These are phyloP conservation scores for Acacia melanoxylon DNA, from an alignment of 306 rosid genomes.

Conservation along the genomic window DNA sequence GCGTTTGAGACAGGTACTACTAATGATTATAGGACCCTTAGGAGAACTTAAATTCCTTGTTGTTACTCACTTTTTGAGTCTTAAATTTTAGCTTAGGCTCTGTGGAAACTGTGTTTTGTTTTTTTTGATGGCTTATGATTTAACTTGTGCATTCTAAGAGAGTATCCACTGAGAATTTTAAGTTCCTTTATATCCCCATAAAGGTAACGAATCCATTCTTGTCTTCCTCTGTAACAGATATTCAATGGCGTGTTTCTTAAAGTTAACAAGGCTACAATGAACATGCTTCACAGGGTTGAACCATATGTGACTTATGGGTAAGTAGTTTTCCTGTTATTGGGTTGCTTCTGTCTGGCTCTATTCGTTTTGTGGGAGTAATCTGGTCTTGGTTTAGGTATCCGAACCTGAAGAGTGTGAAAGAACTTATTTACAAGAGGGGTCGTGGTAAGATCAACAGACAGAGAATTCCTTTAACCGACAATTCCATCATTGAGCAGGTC, in stretches of 20 bases:
- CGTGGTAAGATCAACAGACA: conserved; percentile 76
- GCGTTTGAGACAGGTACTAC: conserved; percentile 77
- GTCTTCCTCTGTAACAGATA: conserved; percentile 46
- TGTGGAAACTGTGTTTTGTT: not conserved
- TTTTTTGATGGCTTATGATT: not conserved
- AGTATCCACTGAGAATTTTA: not conserved
- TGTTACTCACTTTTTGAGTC: not conserved
- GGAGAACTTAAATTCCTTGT: not conserved
- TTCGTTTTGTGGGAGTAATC: not conserved
- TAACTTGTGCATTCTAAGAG: not conserved
- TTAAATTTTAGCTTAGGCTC: not conserved
- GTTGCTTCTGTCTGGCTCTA: not conserved
- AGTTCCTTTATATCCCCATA: not conserved
- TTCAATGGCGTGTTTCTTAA: conserved; percentile 90
- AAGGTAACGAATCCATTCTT: not conserved
- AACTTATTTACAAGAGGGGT: conserved; percentile 83
- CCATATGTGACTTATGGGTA: conserved; percentile 93
- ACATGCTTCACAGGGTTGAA: conserved; percentile 91
- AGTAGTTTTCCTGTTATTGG: not conserved
- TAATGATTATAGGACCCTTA: not conserved
- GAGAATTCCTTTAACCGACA: conserved; percentile 74
- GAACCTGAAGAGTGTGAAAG: conserved; percentile 81
- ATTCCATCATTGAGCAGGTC: conserved; percentile 74
- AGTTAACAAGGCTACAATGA: conserved; percentile 87
- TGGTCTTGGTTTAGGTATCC: conserved; percentile 53